phyloP scores from a whole-genome alignment of 345 rosid species.

The Iberis pinnata region DNA sequence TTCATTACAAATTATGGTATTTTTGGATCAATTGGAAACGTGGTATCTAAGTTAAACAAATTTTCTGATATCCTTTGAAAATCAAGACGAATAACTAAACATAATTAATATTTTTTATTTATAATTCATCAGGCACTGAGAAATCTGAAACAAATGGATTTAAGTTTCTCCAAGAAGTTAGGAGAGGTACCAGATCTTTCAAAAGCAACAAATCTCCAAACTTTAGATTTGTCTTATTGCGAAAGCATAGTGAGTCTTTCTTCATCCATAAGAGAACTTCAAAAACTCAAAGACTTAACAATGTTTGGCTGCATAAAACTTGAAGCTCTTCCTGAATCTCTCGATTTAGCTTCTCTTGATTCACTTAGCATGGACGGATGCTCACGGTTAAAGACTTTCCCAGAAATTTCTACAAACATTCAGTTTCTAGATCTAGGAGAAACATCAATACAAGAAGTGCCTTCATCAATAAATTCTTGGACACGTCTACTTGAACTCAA shows the following conservation, averaged over 20 bases:
- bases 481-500: conserved; percentile 1
- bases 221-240: conserved; percentile 3
- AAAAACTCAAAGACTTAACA: not conserved
- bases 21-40: too few relatives aligned
- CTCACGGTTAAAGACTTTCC: not conserved
- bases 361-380: conserved; percentile 7
- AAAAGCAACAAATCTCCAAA: conserved; percentile 3
- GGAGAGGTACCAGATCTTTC: not conserved
- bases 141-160: not conserved
- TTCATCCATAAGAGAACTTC: not conserved
- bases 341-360: not conserved
- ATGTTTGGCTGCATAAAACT: not conserved
- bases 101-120: not conserved
- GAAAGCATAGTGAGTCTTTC: not conserved
- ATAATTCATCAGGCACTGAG: not conserved
- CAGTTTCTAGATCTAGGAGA: not conserved
- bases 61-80: too few relatives aligned
- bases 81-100: not conserved
- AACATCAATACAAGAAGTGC: conserved; percentile 1
- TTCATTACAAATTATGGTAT: too few relatives aligned
- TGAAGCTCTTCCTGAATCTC: not conserved
- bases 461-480: not conserved
- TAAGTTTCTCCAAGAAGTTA: conserved; percentile 1
- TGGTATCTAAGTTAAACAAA: too few relatives aligned
- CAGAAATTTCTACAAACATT: not conserved